Percentiles rank a stretch among this genome's conserved stretches.
Evolutionary conservation across 805 yeast species (phyloP).

Genomic region (Suhomyces sp.): DNA sequence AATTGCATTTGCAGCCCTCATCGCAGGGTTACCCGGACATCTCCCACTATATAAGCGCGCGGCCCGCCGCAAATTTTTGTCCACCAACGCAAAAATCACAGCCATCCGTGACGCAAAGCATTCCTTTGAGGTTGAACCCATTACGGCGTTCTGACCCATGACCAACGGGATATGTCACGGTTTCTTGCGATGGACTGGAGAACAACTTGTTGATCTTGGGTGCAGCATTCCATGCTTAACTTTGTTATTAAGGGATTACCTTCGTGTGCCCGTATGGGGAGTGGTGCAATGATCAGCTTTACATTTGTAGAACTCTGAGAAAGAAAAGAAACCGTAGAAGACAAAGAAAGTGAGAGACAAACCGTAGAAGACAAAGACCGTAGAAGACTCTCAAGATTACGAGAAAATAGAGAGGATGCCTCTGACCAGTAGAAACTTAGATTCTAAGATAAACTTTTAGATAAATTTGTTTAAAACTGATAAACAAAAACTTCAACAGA

Average conservation of each 20-base stretch:
- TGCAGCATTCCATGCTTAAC: conserved; percentile 63
- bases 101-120: conserved; percentile 62
- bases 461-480: too few relatives aligned
- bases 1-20: not conserved
- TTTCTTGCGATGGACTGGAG: conserved; percentile 57
- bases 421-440: too few relatives aligned
- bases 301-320: conserved; percentile 4
- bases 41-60: conserved; percentile 11
- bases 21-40: conserved; percentile 28
- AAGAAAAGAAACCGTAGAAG: too few relatives aligned
- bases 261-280: conserved; percentile 76
- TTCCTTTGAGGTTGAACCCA: conserved; percentile 69
- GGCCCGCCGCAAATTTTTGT: conserved; percentile 8
- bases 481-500: too few relatives aligned
- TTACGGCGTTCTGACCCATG: conserved; percentile 69
- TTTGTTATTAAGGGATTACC: conserved; percentile 61
- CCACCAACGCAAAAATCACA: conserved; percentile 61
- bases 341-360: too few relatives aligned
- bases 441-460: too few relatives aligned
- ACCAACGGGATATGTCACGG: conserved; percentile 57
- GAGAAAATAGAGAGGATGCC: too few relatives aligned
- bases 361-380: too few relatives aligned
- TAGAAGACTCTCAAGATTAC: too few relatives aligned
- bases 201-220: conserved; percentile 63
- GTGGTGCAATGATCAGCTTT: conserved; percentile 56